Percentiles rank a stretch among this genome's conserved stretches.
These are phyloP conservation scores for Backusella morwellensis DNA, from an alignment of 192 early-diverging fungal species.

Conservation along the genomic window DNA sequence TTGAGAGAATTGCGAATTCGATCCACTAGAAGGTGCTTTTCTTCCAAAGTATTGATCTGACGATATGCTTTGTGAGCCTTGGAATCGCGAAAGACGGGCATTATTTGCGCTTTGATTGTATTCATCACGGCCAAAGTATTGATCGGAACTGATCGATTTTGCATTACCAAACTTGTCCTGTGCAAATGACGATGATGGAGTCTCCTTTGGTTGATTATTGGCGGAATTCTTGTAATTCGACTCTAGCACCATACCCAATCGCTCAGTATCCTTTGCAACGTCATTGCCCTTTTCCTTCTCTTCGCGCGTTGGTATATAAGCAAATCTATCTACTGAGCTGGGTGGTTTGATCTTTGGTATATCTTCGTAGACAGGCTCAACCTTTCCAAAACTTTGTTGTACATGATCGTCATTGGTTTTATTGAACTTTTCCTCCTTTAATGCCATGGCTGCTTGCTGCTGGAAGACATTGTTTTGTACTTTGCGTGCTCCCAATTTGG, in stretches of 20 bases:
- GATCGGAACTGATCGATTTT: slow-evolving; percentile 89
- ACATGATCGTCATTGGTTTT: neutral
- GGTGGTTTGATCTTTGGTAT: slow-evolving; percentile 4
- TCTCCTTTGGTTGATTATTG: neutral
- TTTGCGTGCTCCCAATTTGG: slow-evolving; percentile 1
- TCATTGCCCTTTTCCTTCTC: neutral
- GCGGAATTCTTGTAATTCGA: neutral
- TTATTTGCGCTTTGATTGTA: slow-evolving; percentile 53
- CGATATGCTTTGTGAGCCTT: slow-evolving; percentile 74
- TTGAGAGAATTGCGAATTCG: slow-evolving; percentile 36
- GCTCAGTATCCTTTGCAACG: neutral
- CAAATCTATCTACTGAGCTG: neutral
- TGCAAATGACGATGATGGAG: slow-evolving; percentile 32
- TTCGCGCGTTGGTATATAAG: neutral
- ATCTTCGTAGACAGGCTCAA: neutral
- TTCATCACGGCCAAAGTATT: slow-evolving; percentile 82
- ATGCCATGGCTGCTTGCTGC: neutral
- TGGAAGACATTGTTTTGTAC: slow-evolving; percentile 7
- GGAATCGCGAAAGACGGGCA: slow-evolving; percentile 64
- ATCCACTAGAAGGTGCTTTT: neutral
- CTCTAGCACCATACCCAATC: slow-evolving; percentile 1
- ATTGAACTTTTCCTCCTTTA: neutral
- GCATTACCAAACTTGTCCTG: slow-evolving; percentile 80
- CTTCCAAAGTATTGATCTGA: slow-evolving; percentile 84
- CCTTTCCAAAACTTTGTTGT: neutral